Percentiles rank a stretch among this genome's conserved stretches.
Evolutionary conservation across 2,329 filamentous ascomycete species (phyloP).

Genomic region (Penicillium sp.): DNA sequence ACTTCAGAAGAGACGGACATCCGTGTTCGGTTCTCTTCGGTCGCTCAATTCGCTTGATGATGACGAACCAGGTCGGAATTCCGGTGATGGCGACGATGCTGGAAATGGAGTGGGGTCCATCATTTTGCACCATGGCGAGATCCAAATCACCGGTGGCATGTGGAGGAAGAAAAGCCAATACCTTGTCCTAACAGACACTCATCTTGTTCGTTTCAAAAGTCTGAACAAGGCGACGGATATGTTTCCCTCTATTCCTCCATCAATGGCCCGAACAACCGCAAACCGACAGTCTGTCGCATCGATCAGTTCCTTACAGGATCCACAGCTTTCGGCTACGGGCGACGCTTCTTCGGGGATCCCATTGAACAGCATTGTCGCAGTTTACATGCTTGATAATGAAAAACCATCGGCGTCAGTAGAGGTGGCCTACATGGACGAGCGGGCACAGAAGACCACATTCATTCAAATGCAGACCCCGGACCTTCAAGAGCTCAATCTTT

Average conservation of each 20-base stretch:
- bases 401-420: conserved; percentile 70
- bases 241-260: conserved; percentile 59
- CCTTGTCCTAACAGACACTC: conserved; percentile 71
- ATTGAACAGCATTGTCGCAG: conserved; percentile 69
- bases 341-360: conserved; percentile 61
- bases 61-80: conserved; percentile 36
- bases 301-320: conserved; percentile 64
- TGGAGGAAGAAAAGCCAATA: conserved; percentile 76
- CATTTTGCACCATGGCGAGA: conserved; percentile 70
- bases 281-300: conserved; percentile 64
- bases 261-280: conserved; percentile 47
- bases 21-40: conserved; percentile 64
- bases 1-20: conserved; percentile 55
- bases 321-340: conserved; percentile 61
- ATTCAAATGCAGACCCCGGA: conserved; percentile 69
- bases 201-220: conserved; percentile 71
- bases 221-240: conserved; percentile 68
- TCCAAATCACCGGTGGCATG: conserved; percentile 71
- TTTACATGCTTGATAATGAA: conserved; percentile 70
- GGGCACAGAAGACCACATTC: conserved; percentile 62
- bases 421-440: conserved; percentile 70
- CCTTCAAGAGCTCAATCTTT: conserved; percentile 67
- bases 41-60: conserved; percentile 56
- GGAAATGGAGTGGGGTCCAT: conserved; percentile 46
- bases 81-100: conserved; percentile 21